phyloP scores from a whole-genome alignment of 225 moss, liverwort and hornwort species.

The Physcomitrium patens region DNA sequence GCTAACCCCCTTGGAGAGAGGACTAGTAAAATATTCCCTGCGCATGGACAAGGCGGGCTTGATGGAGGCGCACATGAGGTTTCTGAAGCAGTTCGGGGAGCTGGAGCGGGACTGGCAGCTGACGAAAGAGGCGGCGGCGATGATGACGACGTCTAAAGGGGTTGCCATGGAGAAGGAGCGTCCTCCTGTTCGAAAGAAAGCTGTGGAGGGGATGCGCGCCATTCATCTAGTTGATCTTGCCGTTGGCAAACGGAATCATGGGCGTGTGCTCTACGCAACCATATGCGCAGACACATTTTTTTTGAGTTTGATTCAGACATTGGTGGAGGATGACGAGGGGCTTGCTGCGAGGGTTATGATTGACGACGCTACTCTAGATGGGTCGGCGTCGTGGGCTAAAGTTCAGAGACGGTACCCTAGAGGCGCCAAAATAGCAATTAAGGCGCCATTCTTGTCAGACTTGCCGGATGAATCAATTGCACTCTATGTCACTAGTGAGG shows the following conservation, averaged over 20 bases:
- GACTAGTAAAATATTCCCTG: conserved; percentile 51
- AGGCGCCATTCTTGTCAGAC: conserved; percentile 65
- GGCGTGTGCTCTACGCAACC: conserved; percentile 72
- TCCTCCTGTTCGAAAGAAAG: conserved; percentile 34
- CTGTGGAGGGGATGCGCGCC: conserved; percentile 45
- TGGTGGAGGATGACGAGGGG: conserved; percentile 70
- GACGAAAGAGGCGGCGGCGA: conserved; percentile 45
- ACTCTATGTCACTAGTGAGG: conserved; percentile 51
- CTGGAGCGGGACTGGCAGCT: conserved; percentile 68
- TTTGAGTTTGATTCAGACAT: conserved; percentile 56
- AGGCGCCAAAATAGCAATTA: conserved; percentile 67
- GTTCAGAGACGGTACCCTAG: conserved; percentile 52
- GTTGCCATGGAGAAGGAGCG: conserved; percentile 25
- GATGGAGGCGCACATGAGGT: conserved; percentile 57
- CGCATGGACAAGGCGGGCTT: conserved; percentile 54
- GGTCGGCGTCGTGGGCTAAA: conserved; percentile 44
- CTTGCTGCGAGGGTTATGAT: conserved; percentile 59
- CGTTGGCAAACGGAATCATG: conserved; percentile 68
- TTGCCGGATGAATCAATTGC: conserved; percentile 72
- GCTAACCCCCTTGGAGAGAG: conserved; percentile 52
- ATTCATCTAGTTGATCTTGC: conserved; percentile 63
- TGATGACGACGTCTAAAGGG: conserved; percentile 21
- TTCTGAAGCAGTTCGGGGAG: conserved; percentile 62
- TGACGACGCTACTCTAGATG: conserved; percentile 52
- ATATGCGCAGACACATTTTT: conserved; percentile 73